Conservation (phyloP, 306 rosid genomes). For the Geum urbanum region DNA sequence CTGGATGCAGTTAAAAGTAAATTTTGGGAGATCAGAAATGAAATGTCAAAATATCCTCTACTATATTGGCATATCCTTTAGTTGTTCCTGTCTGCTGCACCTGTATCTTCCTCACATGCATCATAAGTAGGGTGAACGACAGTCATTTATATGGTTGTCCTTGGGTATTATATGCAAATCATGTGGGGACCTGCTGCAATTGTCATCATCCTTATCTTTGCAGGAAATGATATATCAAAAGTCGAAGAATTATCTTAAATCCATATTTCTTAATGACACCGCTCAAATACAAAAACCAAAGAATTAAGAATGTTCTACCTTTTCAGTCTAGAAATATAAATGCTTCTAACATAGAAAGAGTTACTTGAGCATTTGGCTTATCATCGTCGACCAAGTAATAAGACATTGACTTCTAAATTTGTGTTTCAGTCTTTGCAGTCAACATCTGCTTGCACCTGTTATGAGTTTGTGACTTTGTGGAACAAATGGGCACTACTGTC, state of each 20-base stretch:
- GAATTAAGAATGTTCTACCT: neutral
- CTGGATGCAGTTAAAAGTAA: constrained; percentile 4
- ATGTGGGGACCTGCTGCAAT: constrained; percentile 22
- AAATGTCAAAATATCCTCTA: neutral
- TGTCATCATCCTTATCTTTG: constrained; percentile 9
- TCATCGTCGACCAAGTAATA: neutral
- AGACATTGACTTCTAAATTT: neutral
- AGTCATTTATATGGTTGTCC: constrained; percentile 13
- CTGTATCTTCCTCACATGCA: constrained; percentile 14
- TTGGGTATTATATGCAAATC: constrained; percentile 16
- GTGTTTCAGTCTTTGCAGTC: constrained; percentile 1
- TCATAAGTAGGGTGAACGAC: constrained; percentile 13
- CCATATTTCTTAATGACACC: neutral
- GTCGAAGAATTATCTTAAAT: constrained; percentile 2
- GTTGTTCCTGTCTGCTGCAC: neutral
- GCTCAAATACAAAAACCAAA: neutral
- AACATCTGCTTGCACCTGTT: constrained; percentile 9
- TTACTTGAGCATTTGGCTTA: constrained; percentile 1
- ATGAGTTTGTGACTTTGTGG: constrained; percentile 11
- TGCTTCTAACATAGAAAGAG: neutral
- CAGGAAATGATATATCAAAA: constrained; percentile 14
- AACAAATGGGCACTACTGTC: neutral
- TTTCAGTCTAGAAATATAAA: constrained; percentile 1
- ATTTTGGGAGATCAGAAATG: neutral
- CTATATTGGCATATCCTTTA: neutral